These are phyloP conservation scores for Cordyceps tenuipes DNA, from an alignment of 2,329 filamentous ascomycete genomes.

Conservation along the genomic window DNA sequence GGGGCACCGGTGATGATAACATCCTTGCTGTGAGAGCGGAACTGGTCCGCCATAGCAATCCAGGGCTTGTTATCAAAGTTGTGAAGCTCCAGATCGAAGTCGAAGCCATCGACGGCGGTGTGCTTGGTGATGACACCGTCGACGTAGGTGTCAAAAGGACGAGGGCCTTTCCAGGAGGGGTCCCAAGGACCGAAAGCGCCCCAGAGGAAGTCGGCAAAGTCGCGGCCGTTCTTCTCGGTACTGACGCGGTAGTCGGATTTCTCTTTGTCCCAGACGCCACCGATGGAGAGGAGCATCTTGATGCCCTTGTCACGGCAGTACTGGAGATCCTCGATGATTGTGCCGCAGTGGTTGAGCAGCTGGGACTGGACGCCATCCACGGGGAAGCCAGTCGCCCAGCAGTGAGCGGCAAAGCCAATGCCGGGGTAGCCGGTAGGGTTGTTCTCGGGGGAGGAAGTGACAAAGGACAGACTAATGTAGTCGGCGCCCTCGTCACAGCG, in stretches of 20 bases:
- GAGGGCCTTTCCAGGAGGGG: slow-evolving; percentile 24
- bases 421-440: slow-evolving; percentile 26
- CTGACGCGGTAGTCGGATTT: slow-evolving; percentile 27
- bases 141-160: slow-evolving; percentile 29
- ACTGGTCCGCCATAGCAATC: slow-evolving; percentile 29
- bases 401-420: slow-evolving; percentile 33
- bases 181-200: slow-evolving; percentile 30
- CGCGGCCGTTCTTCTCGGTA: slow-evolving; percentile 21
- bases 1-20: slow-evolving; percentile 36
- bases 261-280: slow-evolving; percentile 22
- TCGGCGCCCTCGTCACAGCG: slow-evolving; percentile 31
- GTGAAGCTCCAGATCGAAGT: slow-evolving; percentile 32
- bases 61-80: slow-evolving; percentile 24
- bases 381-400: slow-evolving; percentile 22
- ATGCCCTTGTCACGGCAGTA: slow-evolving; percentile 34
- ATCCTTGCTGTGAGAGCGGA: slow-evolving; percentile 24
- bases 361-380: slow-evolving; percentile 19
- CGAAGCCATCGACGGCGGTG: slow-evolving; percentile 32
- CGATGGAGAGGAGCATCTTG: slow-evolving; percentile 36
- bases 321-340: slow-evolving; percentile 30
- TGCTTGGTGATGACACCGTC: slow-evolving; percentile 12
- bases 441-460: slow-evolving; percentile 31
- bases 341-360: slow-evolving; percentile 27
- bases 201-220: slow-evolving; percentile 32
- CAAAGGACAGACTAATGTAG: slow-evolving; percentile 30